These are phyloP conservation scores for Didymosphaeria variabile DNA, from an alignment of 2,329 filamentous ascomycete species.

Conservation along the genomic window DNA sequence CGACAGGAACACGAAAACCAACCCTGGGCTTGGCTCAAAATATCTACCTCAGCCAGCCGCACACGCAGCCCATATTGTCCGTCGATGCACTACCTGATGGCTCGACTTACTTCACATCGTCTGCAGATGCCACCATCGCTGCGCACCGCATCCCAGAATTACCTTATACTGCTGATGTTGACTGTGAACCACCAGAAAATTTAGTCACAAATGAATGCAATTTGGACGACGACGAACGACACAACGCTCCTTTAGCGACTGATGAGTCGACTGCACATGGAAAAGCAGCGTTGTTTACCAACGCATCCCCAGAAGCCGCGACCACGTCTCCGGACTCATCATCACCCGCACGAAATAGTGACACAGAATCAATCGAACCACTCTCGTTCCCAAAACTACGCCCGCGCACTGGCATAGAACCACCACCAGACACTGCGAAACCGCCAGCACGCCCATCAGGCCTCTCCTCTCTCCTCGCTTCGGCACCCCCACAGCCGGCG, in stretches of 20 bases:
- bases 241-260: neutral
- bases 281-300: neutral
- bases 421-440: conserved; percentile 13
- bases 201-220: neutral
- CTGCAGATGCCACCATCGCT: conserved; percentile 80
- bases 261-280: neutral
- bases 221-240: neutral
- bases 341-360: neutral
- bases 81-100: conserved; percentile 48
- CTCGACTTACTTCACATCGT: conserved; percentile 77
- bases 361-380: neutral
- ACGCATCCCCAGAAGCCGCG: neutral
- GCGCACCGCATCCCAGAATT: conserved; percentile 72
- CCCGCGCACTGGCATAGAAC: conserved; percentile 29
- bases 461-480: conserved; percentile 39
- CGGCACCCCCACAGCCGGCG: conserved; percentile 18
- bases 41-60: conserved; percentile 72
- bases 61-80: conserved; percentile 84
- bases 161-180: conserved; percentile 7
- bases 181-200: neutral
- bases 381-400: conserved; percentile 12
- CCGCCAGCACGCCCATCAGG: conserved; percentile 18
- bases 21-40: conserved; percentile 54
- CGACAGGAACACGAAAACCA: conserved; percentile 59
- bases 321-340: neutral